Percentiles rank a stretch among this genome's conserved stretches.
These are phyloP conservation scores for Rickenella mellea DNA, from an alignment of 768 basidiomycete genomes.

Conservation along the genomic window DNA sequence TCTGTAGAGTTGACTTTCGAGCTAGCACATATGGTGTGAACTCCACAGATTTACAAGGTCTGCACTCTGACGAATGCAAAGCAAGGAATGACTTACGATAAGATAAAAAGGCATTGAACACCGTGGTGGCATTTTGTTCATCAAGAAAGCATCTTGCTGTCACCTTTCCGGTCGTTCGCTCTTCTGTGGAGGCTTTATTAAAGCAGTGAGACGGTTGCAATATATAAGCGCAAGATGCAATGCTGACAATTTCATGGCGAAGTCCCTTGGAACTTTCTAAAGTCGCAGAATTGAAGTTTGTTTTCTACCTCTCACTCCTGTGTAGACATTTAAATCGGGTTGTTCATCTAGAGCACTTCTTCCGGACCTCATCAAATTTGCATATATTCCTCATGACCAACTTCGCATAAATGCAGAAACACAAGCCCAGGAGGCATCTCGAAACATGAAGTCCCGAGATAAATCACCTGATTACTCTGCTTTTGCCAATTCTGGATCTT, in stretches of 20 bases:
- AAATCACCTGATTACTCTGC: slow-evolving; percentile 32
- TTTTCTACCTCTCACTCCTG: not conserved
- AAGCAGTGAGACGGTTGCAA: slow-evolving; percentile 42
- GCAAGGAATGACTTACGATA: not conserved
- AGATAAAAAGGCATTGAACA: slow-evolving; percentile 63
- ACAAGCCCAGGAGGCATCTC: slow-evolving; percentile 16
- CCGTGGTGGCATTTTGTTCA: slow-evolving; percentile 80
- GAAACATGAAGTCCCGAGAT: slow-evolving; percentile 17
- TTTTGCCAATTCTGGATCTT: slow-evolving; percentile 16
- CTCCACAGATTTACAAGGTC: no score
- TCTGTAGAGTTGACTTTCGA: not conserved
- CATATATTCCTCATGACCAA: slow-evolving; percentile 62
- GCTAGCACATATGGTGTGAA: not conserved
- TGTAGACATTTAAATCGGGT: not conserved
- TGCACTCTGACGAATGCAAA: not conserved
- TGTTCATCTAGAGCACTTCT: slow-evolving; percentile 53
- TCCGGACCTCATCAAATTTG: slow-evolving; percentile 72
- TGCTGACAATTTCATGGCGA: not conserved
- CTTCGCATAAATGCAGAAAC: slow-evolving; percentile 41
- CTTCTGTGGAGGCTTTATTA: slow-evolving; percentile 72
- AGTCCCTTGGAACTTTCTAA: slow-evolving; percentile 60
- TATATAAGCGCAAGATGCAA: not conserved
- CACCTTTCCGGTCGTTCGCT: slow-evolving; percentile 65
- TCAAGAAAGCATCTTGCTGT: slow-evolving; percentile 72
- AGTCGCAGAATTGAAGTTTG: slow-evolving; percentile 78